Evolutionary conservation across 371 early-diverging fungal genomes (phyloP), one percentile per base, ranked within the genome.

Genomic region (Mycotypha africana): DNA sequence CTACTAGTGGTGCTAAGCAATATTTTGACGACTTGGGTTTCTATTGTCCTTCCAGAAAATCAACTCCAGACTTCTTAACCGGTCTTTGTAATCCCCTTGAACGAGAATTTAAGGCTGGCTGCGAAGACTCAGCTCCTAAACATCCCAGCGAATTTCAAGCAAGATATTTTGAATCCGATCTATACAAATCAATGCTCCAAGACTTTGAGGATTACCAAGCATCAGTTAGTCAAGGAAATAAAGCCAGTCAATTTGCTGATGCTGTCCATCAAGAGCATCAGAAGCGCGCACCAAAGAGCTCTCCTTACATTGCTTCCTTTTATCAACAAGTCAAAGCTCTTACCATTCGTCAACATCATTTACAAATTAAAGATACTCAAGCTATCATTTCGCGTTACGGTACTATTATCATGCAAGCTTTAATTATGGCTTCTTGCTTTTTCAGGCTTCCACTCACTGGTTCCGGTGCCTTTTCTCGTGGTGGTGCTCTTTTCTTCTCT

Each of bases 1-100:
- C n/a, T n/a, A n/a, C n/a, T n/a, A n/a, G n/a, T n/a, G n/a, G n/a
- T n/a, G n/a, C n/a, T n/a, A n/a, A n/a, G n/a, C n/a, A n/a, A n/a
- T n/a, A n/a, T n/a, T n/a, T n/a, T n/a, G n/a, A n/a, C n/a, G n/a
- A n/a, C n/a, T n/a, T n/a, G n/a, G n/a, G n/a, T n/a, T n/a, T n/a
- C n/a, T n/a, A n/a, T n/a, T n/a, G n/a, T n/a, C n/a, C n/a, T n/a
- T n/a, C n/a, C n/a, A n/a, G n/a, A n/a, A n/a, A n/a, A n/a, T n/a
- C n/a, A n/a, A n/a, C n/a, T n/a, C n/a, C n/a, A n/a, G n/a, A 89
- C 47, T 88, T 81, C 47, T 64, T 91, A 37, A 82, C 88, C n/a
- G 86, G 88, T 16, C 46, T 83, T 12, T 84, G 81, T 34, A 63
- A 81, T 45, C 53, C 70, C 14, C 53, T 76, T 31, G 88, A 87